Evolutionary conservation across 352 stramenopile species (phyloP), one percentile per base, ranked within the genome.

Genomic region (Phytopythium aichiense): DNA sequence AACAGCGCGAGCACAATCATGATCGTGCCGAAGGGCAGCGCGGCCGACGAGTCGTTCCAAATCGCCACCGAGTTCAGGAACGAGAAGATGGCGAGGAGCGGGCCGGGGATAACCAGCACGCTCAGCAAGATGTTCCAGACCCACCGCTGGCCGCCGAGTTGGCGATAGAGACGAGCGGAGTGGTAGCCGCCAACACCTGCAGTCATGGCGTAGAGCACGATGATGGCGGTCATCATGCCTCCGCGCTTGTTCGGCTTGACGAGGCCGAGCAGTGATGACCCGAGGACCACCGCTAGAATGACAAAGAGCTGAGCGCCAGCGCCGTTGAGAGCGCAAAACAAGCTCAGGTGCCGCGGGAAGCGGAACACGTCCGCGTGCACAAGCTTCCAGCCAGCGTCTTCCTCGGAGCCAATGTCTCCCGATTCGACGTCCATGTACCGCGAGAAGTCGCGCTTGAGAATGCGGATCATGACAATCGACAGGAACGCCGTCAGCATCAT

Each of bases 401-500:
- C 94, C 15, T 87, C 45, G 18, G 89, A 77, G 52, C 91, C 77
- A 11, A 96, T 79, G 43, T 98, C 91, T 49, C 73, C 87, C 20
- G 88, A 79, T 71, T 98, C 95, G 23, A 98, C 65, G 55, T 98
- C 93, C 81, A 98, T 97, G 76, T 98, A 99, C 13, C 91, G 84
- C n/a, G 94, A 95, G 65, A 99, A 98, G 73, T 99, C 97, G 61
- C 98, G 98, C 72, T 98, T 98, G 61, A 99, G 87, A 25, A 98
- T 97, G 53, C 96, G 87, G 70, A 99, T 81, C 75, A 99, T 89
- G 65, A 99, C 98, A 60, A 99, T 98, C 25, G 90, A 93, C 52
- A 99, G 79, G 66, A 99, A 99, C 3, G 86, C 89, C 12, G 92
- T 98, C n/a, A 99, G 84, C 57, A 99, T 88, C 65, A 99, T 87